These are phyloP conservation scores for Aspergillus versicolor DNA, from an alignment of 2,329 filamentous ascomycete genomes.

Conservation along the genomic window DNA sequence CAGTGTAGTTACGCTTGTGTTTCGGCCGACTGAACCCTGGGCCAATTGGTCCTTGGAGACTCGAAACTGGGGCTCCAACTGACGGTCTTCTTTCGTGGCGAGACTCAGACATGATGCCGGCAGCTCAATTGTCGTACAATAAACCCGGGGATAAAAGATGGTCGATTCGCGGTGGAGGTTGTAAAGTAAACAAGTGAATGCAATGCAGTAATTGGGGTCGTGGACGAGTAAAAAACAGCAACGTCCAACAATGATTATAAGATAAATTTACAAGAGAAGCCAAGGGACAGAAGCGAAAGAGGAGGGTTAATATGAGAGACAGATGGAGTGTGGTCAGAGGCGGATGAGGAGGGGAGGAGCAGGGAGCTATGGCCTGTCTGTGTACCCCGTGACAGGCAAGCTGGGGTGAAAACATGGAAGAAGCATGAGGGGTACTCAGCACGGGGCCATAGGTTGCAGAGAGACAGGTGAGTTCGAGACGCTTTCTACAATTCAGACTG, in stretches of 20 bases:
- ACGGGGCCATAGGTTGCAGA: slow-evolving; percentile 6
- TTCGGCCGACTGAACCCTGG: slow-evolving; percentile 87
- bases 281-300: neutral
- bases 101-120: slow-evolving; percentile 24
- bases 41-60: slow-evolving; percentile 82
- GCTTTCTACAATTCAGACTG: slow-evolving; percentile 1
- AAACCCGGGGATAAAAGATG: neutral
- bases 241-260: neutral
- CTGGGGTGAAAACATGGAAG: slow-evolving; percentile 18
- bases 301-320: neutral
- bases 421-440: slow-evolving; percentile 8
- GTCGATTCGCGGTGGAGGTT: neutral
- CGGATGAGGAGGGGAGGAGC: neutral
- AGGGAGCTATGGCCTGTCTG: slow-evolving; percentile 10
- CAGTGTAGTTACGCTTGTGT: slow-evolving; percentile 95
- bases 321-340: neutral
- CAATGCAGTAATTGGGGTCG: neutral
- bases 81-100: slow-evolving; percentile 76
- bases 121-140: neutral
- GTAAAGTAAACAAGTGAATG: slow-evolving; percentile 5
- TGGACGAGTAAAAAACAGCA: neutral
- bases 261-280: neutral
- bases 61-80: slow-evolving; percentile 76
- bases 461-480: slow-evolving; percentile 4
- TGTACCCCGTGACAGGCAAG: slow-evolving; percentile 15